A percentile compares a stretch with the other conserved stretches of the same genome.
These are phyloP conservation scores for Penicillium sp. DNA, from an alignment of 2,329 filamentous ascomycete species.

Conservation along the genomic window DNA sequence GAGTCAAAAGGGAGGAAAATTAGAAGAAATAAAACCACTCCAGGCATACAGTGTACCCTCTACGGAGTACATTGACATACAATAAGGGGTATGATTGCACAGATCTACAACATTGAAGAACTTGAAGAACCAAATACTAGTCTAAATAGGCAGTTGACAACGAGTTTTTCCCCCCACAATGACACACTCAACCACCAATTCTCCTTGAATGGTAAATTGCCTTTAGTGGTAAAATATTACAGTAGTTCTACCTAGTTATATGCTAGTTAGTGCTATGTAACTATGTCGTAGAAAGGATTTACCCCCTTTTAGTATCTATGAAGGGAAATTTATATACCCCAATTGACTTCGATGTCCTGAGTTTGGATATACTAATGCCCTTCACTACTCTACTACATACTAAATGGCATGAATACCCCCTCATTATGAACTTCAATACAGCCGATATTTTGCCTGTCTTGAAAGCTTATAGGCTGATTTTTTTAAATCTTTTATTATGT, in stretches of 20 bases:
- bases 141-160: conserved; percentile 3
- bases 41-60: too few species aligned
- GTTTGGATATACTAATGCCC: neutral
- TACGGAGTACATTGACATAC: too few species aligned
- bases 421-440: neutral
- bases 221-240: neutral
- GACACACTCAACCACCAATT: neutral
- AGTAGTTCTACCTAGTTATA: neutral
- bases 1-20: too few species aligned
- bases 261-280: too few species aligned
- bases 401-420: neutral
- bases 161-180: neutral
- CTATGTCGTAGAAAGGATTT: neutral
- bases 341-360: neutral
- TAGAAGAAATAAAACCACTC: too few species aligned
- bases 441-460: neutral
- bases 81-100: neutral
- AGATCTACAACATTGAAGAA: too few species aligned
- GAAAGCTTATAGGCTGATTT: neutral
- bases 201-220: neutral
- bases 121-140: neutral
- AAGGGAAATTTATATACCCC: neutral
- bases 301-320: neutral
- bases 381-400: neutral
- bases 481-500: conserved; percentile 1